Evolutionary conservation across 75 land plant genomes (phyloP).

Genomic region (Pinus tabuliformis): DNA sequence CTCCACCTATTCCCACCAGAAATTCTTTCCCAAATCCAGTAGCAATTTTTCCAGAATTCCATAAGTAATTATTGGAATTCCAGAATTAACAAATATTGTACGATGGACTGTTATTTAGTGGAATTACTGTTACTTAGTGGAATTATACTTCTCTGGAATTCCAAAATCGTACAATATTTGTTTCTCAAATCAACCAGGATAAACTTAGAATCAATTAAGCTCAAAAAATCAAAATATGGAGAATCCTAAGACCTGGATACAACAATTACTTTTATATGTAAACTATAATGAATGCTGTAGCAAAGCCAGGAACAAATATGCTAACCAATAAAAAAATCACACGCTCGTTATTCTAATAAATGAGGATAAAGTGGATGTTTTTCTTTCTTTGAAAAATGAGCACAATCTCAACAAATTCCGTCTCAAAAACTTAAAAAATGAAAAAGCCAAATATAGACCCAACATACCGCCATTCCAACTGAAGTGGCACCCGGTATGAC

Average conservation of each 20-base stretch:
- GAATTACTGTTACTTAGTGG: too few relatives aligned
- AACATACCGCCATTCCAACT: constrained; percentile 80
- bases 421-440: background rate
- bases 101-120: too few relatives aligned
- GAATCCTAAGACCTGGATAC: background rate
- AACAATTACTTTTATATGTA: background rate
- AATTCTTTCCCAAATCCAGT: too few relatives aligned
- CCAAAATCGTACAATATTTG: background rate
- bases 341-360: background rate
- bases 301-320: background rate
- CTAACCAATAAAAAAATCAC: background rate
- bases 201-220: background rate
- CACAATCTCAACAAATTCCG: background rate
- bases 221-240: background rate
- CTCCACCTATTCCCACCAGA: too few relatives aligned
- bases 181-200: background rate
- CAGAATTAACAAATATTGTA: too few relatives aligned
- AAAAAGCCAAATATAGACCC: background rate
- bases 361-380: background rate
- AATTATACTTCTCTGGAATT: too few relatives aligned
- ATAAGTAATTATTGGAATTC: too few relatives aligned
- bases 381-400: background rate
- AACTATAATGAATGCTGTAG: background rate
- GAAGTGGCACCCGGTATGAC: constrained; percentile 97
- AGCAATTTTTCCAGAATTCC: too few relatives aligned